phyloP scores from a whole-genome alignment of 192 early-diverging fungal species.

The Coemansia sp. region DNA sequence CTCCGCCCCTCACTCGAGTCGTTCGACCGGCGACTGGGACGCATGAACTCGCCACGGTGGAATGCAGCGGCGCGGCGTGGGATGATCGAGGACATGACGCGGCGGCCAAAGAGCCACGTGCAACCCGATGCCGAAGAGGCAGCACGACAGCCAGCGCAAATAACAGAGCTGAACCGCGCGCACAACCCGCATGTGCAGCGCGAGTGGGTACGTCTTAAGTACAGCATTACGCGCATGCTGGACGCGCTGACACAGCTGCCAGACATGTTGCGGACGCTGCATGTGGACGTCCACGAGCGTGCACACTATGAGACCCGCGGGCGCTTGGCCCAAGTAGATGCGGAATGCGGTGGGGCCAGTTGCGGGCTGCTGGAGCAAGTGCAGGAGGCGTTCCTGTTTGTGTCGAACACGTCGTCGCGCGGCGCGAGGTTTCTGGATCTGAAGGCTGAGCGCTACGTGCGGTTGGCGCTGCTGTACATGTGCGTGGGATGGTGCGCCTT shows the following conservation, averaged over 20 bases:
- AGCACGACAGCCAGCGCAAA: conserved; percentile 15
- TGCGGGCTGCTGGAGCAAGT: conserved; percentile 48
- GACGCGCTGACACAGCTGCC: conserved; percentile 50
- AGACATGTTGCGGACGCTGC: conserved; percentile 49
- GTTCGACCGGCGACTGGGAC: conserved; percentile 23
- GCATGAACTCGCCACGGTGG: conserved; percentile 23
- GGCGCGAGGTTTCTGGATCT: conserved; percentile 61
- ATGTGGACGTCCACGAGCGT: conserved; percentile 43
- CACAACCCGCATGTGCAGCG: conserved; percentile 42
- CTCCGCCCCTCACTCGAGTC: conserved; percentile 35
- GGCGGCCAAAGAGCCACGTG: not conserved
- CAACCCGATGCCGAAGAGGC: not conserved
- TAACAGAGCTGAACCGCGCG: conserved; percentile 38
- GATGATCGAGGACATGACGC: conserved; percentile 5
- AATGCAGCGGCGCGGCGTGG: conserved; percentile 13
- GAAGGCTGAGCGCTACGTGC: conserved; percentile 58
- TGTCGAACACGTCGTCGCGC: conserved; percentile 61
- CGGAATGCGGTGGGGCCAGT: conserved; percentile 23
- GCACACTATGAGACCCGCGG: conserved; percentile 16
- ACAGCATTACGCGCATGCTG: conserved; percentile 42
- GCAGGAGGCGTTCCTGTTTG: conserved; percentile 52
- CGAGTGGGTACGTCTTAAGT: conserved; percentile 45
- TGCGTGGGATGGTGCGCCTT: conserved; percentile 88
- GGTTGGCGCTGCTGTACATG: conserved; percentile 67
- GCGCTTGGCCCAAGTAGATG: not conserved